These are phyloP conservation scores for Pseudoscleropodium purum DNA, from an alignment of 225 moss, liverwort and hornwort genomes.

Conservation along the genomic window DNA sequence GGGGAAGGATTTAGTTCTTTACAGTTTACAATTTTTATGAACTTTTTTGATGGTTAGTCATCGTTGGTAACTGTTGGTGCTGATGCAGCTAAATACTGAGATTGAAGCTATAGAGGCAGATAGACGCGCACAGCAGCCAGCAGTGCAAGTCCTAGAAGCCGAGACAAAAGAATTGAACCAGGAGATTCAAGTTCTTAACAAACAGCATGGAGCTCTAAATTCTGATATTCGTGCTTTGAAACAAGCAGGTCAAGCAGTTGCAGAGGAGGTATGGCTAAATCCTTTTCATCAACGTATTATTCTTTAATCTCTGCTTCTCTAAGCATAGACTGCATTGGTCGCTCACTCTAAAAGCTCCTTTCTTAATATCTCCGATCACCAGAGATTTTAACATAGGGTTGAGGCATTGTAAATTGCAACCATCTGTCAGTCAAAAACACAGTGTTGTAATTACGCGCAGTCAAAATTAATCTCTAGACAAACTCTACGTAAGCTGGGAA, in stretches of 20 bases:
- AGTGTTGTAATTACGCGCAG: not conserved
- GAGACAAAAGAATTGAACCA: conserved; percentile 53
- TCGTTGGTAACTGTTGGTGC: not conserved
- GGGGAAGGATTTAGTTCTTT: not conserved
- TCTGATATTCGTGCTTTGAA: conserved; percentile 61
- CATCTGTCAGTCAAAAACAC: not conserved
- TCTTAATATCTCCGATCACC: not conserved
- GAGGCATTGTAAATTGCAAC: not conserved
- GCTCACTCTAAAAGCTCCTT: not conserved
- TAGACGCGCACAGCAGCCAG: conserved; percentile 41
- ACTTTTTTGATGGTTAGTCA: not conserved
- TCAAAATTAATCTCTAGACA: not conserved
- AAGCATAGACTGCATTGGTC: not conserved
- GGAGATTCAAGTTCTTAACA: conserved; percentile 65
- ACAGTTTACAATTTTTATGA: not conserved
- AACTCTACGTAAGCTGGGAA: not conserved
- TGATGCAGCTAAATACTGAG: conserved; percentile 51
- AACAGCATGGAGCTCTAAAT: conserved; percentile 56
- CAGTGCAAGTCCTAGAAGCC: conserved; percentile 47
- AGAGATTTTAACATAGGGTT: not conserved
- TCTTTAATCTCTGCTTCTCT: not conserved
- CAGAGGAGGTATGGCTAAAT: conserved; percentile 38
- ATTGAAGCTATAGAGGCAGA: conserved; percentile 55
- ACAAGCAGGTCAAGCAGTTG: conserved; percentile 59
- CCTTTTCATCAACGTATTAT: not conserved